These are phyloP conservation scores for Grammothele lineata DNA, from an alignment of 768 basidiomycete genomes.

Conservation along the genomic window DNA sequence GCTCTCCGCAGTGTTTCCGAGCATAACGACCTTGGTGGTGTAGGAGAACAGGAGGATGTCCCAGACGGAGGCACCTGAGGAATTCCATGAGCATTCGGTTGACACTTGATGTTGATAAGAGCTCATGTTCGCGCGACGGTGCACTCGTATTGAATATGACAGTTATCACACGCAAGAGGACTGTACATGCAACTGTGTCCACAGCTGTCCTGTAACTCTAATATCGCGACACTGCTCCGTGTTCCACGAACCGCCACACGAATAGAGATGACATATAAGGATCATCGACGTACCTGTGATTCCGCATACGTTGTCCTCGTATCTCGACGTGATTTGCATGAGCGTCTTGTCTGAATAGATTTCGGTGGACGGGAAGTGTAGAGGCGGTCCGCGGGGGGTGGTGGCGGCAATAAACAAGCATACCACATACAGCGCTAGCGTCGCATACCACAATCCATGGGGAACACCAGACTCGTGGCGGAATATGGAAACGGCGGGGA, in stretches of 20 bases:
- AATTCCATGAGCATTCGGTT: not conserved
- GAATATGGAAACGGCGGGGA: slow-evolving; percentile 28
- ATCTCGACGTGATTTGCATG: slow-evolving; percentile 51
- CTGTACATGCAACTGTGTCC: too few species aligned
- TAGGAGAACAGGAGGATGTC: slow-evolving; percentile 78
- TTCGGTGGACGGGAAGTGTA: slow-evolving; percentile 67
- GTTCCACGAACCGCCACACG: too few species aligned
- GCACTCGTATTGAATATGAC: not conserved
- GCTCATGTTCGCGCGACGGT: not conserved
- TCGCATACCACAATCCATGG: slow-evolving; percentile 45
- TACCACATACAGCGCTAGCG: slow-evolving; percentile 46
- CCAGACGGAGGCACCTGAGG: slow-evolving; percentile 52
- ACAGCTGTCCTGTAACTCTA: too few species aligned
- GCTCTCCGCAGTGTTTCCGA: slow-evolving; percentile 67
- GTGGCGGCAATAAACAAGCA: slow-evolving; percentile 39
- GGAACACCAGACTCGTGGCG: slow-evolving; percentile 21
- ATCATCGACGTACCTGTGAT: slow-evolving; percentile 37
- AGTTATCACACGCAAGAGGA: too few species aligned
- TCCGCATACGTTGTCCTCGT: slow-evolving; percentile 74
- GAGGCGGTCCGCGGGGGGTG: slow-evolving; percentile 67
- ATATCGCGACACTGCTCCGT: too few species aligned
- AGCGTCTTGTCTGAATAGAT: slow-evolving; percentile 76
- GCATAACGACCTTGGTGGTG: slow-evolving; percentile 82
- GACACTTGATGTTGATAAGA: not conserved
- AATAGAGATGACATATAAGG: too few species aligned